phyloP scores from a whole-genome alignment of 306 rosid genomes.

The Erythrophleum fordii region DNA sequence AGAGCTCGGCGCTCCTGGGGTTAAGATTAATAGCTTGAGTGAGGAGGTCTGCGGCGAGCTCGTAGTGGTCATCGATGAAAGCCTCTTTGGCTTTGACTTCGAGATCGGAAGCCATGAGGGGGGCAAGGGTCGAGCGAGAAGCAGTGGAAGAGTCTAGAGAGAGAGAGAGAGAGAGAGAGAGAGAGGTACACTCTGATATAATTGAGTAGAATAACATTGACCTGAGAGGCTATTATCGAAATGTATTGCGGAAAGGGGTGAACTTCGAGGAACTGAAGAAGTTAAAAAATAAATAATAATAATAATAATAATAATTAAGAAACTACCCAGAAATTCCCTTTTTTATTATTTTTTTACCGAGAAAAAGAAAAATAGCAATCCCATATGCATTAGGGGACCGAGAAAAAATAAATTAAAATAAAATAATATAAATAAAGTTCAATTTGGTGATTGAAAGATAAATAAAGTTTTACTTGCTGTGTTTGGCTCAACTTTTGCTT shows the following conservation, averaged over 20 bases:
- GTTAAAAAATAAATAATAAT: no score
- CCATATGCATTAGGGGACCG: neutral
- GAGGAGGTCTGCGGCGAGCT: constrained; percentile 67
- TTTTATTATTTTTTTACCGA: neutral
- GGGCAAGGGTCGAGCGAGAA: constrained; percentile 29
- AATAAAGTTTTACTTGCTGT: neutral
- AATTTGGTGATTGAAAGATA: neutral
- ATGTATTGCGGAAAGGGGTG: neutral
- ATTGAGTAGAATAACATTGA: constrained; percentile 31
- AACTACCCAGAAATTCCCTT: neutral
- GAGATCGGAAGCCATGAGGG: constrained; percentile 89
- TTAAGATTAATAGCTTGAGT: constrained; percentile 65
- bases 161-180: neutral
- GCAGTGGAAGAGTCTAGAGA: neutral
- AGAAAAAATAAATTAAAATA: neutral
- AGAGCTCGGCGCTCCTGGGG: constrained; percentile 66
- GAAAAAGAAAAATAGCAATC: neutral
- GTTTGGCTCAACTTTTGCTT: no score
- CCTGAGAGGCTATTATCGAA: neutral
- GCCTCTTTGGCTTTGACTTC: constrained; percentile 75
- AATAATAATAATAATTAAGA: neutral
- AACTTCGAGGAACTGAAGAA: neutral
- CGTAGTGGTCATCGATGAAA: constrained; percentile 84
- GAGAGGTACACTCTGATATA: neutral
- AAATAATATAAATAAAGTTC: neutral